Evolutionary conservation across 345 rosid species (phyloP), one percentile per base, ranked within the genome.

Genomic region (Ceriops tagal): DNA sequence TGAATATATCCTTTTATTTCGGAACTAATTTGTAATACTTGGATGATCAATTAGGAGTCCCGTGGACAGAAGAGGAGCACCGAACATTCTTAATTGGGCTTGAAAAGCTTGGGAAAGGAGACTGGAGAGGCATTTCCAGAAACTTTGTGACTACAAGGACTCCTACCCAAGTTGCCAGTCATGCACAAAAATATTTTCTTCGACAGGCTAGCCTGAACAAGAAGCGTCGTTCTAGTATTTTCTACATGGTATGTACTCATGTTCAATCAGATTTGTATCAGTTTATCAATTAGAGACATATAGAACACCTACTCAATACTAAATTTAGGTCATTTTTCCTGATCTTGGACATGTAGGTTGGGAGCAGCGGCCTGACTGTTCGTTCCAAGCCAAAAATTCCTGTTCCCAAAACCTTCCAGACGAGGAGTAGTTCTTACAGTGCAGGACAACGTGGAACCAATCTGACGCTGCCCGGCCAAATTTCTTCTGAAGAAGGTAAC

Each of bases 11-110:
- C 28, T 16, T 9, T 34, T 30, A 24, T 27, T 28, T 43, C 43
- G 27, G 57, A 19, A 18, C 32, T 28, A 20, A 39, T 6, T 34
- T 51, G 35, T 5, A 43, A 43, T 39, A 9, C 21, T 39, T 39
- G 32, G 39, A 8, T 73, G 47, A 28, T 32, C 55, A 22, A 56
- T 56, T 31, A 88, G 93, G 93, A 71, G 84, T 80, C 58, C 84
- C 91, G 31, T 88, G 93, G 93, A 81, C 93, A 20, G 93, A 86
- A 75, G 90, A 83, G 57, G 93, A 88, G 70, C 93, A 88, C 63
- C 47, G 81, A 71, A 61, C 60, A 4, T 86, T 88, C 75, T 67
- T 88, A 21, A 26, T 75, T 0, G 93, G 93, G 71, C 72, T 88
- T 0, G 87, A 86, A 72, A 86, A 73, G 83, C 84, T 84, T 21